Base-by-base conservation (phyloP, 139 green algal genomes). In the Chlorella sp. region DNA sequence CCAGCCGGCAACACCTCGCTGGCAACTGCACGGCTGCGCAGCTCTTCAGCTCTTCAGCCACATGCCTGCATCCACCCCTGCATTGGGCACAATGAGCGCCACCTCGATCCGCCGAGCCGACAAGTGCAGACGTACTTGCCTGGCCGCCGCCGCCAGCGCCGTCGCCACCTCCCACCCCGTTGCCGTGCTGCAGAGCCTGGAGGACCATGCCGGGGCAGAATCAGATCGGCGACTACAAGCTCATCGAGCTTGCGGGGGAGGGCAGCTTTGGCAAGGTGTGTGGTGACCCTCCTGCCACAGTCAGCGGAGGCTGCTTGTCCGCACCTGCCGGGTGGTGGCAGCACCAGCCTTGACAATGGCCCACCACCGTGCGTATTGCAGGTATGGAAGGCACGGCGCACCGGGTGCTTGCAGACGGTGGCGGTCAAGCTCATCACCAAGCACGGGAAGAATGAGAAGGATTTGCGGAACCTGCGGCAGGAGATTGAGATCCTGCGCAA, bases 361-460 rank as follows among this genome's bases (percentile, higher is more conserved):
- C 9, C 30, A 40, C n/a, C n/a, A 28, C 86, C 28, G 4, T 26
- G 64, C 69, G 42, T 14, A 26, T 4, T 90, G 42, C 94, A 98
- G 97, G 97, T 99, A 34, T 99, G 98, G 92, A 99, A 99, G 88
- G 98, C 96, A 2, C 92, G 98, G 18, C 91, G 96, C 21, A 95
- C 96, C 75, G 97, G 95, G 90, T 98, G 95, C 0, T 95, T 97
- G n/a, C 96, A 98, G 90, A 99, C 97, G n/a, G 96, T 94, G 30
- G 98, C 98, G 3, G 97, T 99, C 93, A 99, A 99, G 90, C 99
- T 99, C 90, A 99, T 99, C 77, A 93, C 97, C 66, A 99, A 99
- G 93, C 94, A 97, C 81, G 97, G 96, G 60, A 99, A 99, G 91
- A 96, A 92, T 39, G 95, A 98, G 75, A 97, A 97, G 89, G 98